A percentile compares a stretch with the other conserved stretches of the same genome.
phyloP scores from a whole-genome alignment of 192 early-diverging fungal genomes.

The Coemansia aciculifera region DNA sequence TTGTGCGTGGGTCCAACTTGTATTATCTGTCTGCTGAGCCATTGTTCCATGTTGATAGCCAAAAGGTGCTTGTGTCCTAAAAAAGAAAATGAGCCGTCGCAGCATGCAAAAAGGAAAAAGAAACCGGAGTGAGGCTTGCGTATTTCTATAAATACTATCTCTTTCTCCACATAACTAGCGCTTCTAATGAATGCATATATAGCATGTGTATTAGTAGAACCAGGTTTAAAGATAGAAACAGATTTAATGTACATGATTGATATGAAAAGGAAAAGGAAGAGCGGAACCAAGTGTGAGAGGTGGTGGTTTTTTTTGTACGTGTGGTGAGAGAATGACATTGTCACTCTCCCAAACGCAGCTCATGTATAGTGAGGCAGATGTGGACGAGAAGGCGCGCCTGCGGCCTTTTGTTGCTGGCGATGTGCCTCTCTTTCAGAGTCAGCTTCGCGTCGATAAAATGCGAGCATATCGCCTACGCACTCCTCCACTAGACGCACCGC shows the following conservation, averaged over 20 bases:
- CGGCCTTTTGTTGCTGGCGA: slow-evolving; percentile 7
- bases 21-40: slow-evolving; percentile 6
- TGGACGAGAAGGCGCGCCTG: neutral
- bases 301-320: slow-evolving; percentile 5
- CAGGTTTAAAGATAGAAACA: neutral
- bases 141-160: slow-evolving; percentile 1
- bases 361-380: slow-evolving; percentile 9
- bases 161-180: neutral
- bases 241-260: slow-evolving; percentile 22
- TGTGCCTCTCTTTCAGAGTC: slow-evolving; percentile 30
- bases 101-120: neutral
- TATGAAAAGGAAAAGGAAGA: neutral
- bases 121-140: neutral
- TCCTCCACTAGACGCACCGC: slow-evolving; percentile 23
- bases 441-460: slow-evolving; percentile 40
- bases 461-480: slow-evolving; percentile 45
- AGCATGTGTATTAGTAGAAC: neutral
- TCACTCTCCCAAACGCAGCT: neutral
- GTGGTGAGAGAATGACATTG: neutral
- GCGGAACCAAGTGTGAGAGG: neutral
- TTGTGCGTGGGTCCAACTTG: neutral
- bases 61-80: neutral
- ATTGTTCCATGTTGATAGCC: neutral
- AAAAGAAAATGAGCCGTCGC: neutral
- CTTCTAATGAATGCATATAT: neutral